These are phyloP conservation scores for Suillus variegatus DNA, from an alignment of 768 basidiomycete genomes.

Conservation along the genomic window DNA sequence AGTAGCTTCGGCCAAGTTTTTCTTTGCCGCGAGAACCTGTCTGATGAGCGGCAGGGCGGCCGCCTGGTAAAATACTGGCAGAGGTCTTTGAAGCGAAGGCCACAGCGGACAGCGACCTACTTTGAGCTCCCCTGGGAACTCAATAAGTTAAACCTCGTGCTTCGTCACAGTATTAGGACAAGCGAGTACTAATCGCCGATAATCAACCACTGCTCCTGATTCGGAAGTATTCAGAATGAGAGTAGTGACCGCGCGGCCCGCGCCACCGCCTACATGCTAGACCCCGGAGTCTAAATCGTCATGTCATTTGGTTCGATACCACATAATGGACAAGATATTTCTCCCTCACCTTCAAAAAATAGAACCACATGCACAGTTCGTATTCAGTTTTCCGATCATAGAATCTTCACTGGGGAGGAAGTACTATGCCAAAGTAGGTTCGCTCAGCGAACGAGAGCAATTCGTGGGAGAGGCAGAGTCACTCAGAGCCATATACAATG, in stretches of 20 bases:
- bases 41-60: neutral
- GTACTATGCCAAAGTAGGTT: slow-evolving; percentile 68
- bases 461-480: slow-evolving; percentile 71
- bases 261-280: no score
- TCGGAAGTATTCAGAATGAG: neutral
- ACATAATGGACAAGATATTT: slow-evolving; percentile 28
- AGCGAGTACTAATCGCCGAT: neutral
- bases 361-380: slow-evolving; percentile 54
- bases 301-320: neutral
- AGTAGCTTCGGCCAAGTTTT: neutral
- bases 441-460: slow-evolving; percentile 56
- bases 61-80: neutral
- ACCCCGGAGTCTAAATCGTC: neutral
- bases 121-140: no score
- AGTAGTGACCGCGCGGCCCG: no score
- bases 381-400: slow-evolving; percentile 45
- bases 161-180: neutral
- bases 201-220: neutral
- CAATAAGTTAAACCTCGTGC: neutral
- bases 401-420: slow-evolving; percentile 54
- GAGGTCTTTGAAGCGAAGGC: neutral
- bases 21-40: neutral
- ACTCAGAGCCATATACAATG: slow-evolving; percentile 58
- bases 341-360: slow-evolving; percentile 46
- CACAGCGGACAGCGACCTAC: no score